Base-by-base conservation (phyloP, 768 basidiomycete species). In the Rossbeevera mucosa region DNA sequence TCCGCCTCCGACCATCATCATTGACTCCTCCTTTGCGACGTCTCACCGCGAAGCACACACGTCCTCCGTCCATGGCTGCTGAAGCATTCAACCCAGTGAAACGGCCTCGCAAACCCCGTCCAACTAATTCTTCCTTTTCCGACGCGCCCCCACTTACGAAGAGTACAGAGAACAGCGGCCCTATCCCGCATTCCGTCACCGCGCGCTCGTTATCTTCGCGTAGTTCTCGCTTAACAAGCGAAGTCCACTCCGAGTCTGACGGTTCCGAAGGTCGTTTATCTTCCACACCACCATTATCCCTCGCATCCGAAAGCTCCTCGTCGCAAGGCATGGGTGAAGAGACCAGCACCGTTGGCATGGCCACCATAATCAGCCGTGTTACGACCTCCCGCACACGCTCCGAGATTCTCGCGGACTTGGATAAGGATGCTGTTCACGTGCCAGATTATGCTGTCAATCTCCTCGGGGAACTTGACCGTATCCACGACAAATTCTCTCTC, bases 361-460 rank as follows among this genome's bases (percentile, higher is more conserved):
- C 72, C 33, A 75, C 67, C 7, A 75, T 75, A 28, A 73, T 70
- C 58, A 69, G 64, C 30, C 61, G 60, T 44, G 50, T 64, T n/a
- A 52, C 36, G 5, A 38, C 61, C 12, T 60, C 64, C 9, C 75
- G 72, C 38, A 54, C 74, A 2, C 67, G 62, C 48, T 66, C 67
- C 25, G 72, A 76, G 50, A 71, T 77, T 43, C 63, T 75, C 33
- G 66, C 69, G 28, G 66, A 57, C 42, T 44, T 68, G 58, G 64
- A 65, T 45, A 64, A 66, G 51, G 56, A 76, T 20, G 64, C 62
- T 14, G 64, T 73, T 36, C 55, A 67, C 47, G 67, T 78, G 46
- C 77, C 78, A 8, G 72, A 72, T 47, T 79, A 79, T 51, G 76
- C 75, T 5, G 60, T 71, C 48, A 68, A 74, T 55, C 73, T 79